Base-by-base conservation (phyloP, 164 flowering plant genomes). In the Sedum album region DNA sequence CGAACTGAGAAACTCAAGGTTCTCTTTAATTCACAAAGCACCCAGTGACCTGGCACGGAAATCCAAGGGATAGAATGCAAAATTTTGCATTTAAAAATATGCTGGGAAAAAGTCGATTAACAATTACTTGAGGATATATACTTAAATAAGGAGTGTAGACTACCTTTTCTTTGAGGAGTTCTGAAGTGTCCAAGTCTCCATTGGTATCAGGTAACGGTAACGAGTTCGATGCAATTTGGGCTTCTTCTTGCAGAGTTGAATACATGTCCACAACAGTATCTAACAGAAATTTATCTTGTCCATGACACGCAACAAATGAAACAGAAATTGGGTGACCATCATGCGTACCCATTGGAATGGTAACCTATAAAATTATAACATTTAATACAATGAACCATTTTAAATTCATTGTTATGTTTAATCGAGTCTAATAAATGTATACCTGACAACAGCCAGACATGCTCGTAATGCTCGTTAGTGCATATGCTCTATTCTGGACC, bases 361-460 rank as follows among this genome's bases (percentile, higher is more conserved):
- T 70, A 73, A 78, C 96, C 98, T 93, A 90, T 18, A 74, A 44
- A 61, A 10, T n/a, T 28, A 23, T 46, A 46, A 21, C 15, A 48
- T 39, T 57, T 31, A 39, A 60, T n/a, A 20, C 21, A 31, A 10
- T 69, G 33, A 14, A 69, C 26, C 3, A 44, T 20, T 25, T 11
- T 69, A 31, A 9, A 33, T 6, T 28, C 36, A 17, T 9, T 28
- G n/a, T 18, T 41, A 70, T n/a, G 30, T 25, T 14, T 31, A 33
- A 57, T 28, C 25, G 39, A 72, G 66, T 9, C 21, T 9, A 26
- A 53, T 26, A 30, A 1, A 31, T 60, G 55, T n/a, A 55, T 77
- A 91, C 98, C 96, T 93, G 93, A 79, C 98, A 93, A 76, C 98
- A 88, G 5, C 98, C 97, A 69, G 98, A 88, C 90, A 91, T 87